Base-by-base conservation (phyloP, 768 basidiomycete genomes). In the Cystofilobasidium ferigula region DNA sequence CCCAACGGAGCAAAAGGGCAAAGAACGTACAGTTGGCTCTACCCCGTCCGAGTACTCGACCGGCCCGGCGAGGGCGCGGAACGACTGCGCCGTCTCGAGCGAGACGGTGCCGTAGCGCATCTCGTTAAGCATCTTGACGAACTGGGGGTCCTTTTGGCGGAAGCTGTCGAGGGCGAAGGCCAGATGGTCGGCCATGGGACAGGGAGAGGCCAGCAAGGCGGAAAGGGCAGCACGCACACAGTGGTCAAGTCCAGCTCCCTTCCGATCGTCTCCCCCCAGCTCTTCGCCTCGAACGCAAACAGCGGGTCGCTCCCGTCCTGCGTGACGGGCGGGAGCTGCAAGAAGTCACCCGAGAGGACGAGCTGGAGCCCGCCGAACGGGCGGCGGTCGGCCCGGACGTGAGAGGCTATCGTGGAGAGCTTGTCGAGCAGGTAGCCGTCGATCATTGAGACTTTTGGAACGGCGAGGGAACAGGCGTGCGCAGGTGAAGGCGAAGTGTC, bases 91-190 rank as follows among this genome's bases (percentile, higher is more conserved):
- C 0, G 91, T 92, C n/a, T 78, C 77, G 3, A 72, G 69, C 1
- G 85, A 81, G 38, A 98, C 76, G 20, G 70, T 78, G 3, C 95
- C 95, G 71, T 89, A 94, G 20, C 95, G 84, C 95, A 98, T 98
- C 75, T 98, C 93, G 73, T 97, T 98, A 58, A 98, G 80, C 91
- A 98, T 98, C 74, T 89, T 81, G 59, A 99, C 83, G 35, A 68
- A 68, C 16, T 22, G 10, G 1, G 45, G 30, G 38, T 43, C 32
- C 22, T 16, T 18, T 22, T 34, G 51, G 18, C 51, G 51, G 51
- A 54, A 54, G 51, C 48, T 53, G 14, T 22, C 6, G 20, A 45
- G 18, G 8, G 10, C n/a, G n/a, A n/a, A n/a, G n/a, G n/a, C n/a
- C n/a, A n/a, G n/a, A n/a, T n/a, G n/a, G n/a, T n/a, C n/a, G n/a